Evolutionary conservation across 2,329 filamentous ascomycete species (phyloP).

Genomic region (Mycogone perniciosa): DNA sequence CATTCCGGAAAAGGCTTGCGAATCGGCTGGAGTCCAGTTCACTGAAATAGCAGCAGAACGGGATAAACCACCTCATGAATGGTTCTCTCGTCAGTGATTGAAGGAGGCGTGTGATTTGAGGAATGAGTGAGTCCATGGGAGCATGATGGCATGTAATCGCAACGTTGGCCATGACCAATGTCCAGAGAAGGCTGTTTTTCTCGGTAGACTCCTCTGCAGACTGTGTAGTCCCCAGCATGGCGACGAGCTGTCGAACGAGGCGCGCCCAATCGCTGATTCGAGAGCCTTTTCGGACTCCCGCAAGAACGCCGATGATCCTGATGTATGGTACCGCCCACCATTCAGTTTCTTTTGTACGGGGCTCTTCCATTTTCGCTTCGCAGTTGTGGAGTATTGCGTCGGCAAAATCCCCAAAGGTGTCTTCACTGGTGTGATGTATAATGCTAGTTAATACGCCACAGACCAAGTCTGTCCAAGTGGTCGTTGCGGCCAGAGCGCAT

Average conservation of each 20-base stretch:
- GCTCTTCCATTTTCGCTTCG: conserved; percentile 30
- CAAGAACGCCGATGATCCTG: conserved; percentile 59
- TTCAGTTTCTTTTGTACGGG: conserved; percentile 12
- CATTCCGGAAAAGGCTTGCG: conserved; percentile 66
- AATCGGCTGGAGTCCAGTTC: conserved; percentile 70
- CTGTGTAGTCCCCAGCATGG: conserved; percentile 42
- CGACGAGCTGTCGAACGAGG: conserved; percentile 51
- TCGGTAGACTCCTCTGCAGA: conserved; percentile 24
- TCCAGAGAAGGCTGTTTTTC: conserved; percentile 47
- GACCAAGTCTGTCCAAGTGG: conserved; percentile 58
- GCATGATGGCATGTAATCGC: conserved; percentile 68
- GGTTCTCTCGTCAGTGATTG: conserved; percentile 58
- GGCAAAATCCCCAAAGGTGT: conserved; percentile 65
- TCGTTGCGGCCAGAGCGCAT: conserved; percentile 38
- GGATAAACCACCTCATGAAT: conserved; percentile 68
- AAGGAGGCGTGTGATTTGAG: conserved; percentile 59
- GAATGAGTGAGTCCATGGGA: conserved; percentile 71
- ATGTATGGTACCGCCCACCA: conserved; percentile 44
- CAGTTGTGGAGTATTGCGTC: conserved; percentile 53
- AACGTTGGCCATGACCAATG: conserved; percentile 48
- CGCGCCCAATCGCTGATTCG: conserved; percentile 67
- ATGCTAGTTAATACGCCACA: conserved; percentile 73
- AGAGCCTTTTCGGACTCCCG: conserved; percentile 75
- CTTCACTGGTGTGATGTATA: conserved; percentile 71
- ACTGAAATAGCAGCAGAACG: conserved; percentile 77